Evolutionary conservation across 306 rosid genomes (phyloP), one percentile per base, ranked within the genome.

Genomic region (Clitoria ternatea): DNA sequence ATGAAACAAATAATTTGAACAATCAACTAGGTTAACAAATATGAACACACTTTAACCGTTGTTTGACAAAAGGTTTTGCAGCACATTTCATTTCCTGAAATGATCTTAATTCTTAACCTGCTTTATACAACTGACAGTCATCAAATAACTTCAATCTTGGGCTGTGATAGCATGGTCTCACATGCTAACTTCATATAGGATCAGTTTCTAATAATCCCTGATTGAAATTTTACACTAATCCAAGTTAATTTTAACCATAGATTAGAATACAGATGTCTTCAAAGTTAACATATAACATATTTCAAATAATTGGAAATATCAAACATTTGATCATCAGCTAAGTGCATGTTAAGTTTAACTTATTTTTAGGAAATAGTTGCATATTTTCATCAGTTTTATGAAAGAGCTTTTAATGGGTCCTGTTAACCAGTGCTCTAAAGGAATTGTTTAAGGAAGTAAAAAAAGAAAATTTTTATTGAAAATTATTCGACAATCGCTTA

Each of bases 221-320:
- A 10, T 17, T 6, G 15, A 66, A 64, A 66, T 45, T 66, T 66
- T 54, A 66, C 54, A 66, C 23, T 56, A 24, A 33, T 23, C 23
- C 5, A 42, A 18, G 43, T 8, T 53, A 29, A 37, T 24, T 64
- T 40, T 54, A 33, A 74, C 3, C 37, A 42, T 40, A 39, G 18
- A 30, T 29, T 63, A 11, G 60, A 65, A 24, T n/a, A n/a, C n/a
- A n/a, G n/a, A 55, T 53, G 40, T 12, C 50, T 32, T 23, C 14
- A 22, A 47, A 30, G 37, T 44, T 19, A 54, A 32, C 8, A 4
- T 11, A 53, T 9, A 39, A 8, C 35, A 59, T 60, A 53, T 65
- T 54, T 32, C 20, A 52, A 56, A 70, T 26, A 40, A 75, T 63
- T 49, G 43, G 55, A 62, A 49, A 63, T n/a, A 54, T 39, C 15